phyloP scores from a whole-genome alignment of 768 basidiomycete species.

The Rhodotorula toruloides region DNA sequence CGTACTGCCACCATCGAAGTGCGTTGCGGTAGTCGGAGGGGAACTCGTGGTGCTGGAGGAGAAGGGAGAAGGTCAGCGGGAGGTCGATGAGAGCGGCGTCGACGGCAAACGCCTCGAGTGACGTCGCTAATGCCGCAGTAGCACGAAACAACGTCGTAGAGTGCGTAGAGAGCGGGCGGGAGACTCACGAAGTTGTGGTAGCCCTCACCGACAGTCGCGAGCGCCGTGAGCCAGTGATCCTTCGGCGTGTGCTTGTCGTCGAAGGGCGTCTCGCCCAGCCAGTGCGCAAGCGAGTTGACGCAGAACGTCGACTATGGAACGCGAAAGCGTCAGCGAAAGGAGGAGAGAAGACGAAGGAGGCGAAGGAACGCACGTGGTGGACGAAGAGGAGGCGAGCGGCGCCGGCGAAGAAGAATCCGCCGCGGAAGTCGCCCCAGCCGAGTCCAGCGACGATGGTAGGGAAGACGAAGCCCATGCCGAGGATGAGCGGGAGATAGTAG shows the following conservation, averaged over 20 bases:
- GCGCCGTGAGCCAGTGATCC: slow-evolving; percentile 65
- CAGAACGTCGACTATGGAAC: slow-evolving; percentile 67
- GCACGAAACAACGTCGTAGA: too few species aligned
- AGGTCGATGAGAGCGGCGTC: too few species aligned
- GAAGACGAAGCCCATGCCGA: slow-evolving; percentile 65
- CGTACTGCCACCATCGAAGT: slow-evolving; percentile 53
- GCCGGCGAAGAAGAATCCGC: slow-evolving; percentile 68
- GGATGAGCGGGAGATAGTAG: slow-evolving; percentile 61
- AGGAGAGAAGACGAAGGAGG: background rate
- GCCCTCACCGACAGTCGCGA: slow-evolving; percentile 79
- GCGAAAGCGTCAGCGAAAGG: background rate
- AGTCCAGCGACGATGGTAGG: slow-evolving; percentile 66
- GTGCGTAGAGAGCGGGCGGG: background rate
- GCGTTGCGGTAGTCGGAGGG: slow-evolving; percentile 75
- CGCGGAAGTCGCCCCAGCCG: slow-evolving; percentile 68
- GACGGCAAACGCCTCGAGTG: too few species aligned
- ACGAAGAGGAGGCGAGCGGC: slow-evolving; percentile 69
- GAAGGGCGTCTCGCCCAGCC: slow-evolving; percentile 72
- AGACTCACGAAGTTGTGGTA: slow-evolving; percentile 68
- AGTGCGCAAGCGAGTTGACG: slow-evolving; percentile 83
- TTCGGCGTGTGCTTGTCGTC: slow-evolving; percentile 61
- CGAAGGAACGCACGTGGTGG: slow-evolving; percentile 66
- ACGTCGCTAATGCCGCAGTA: too few species aligned
- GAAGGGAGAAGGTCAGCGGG: background rate
- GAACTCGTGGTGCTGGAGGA: slow-evolving; percentile 59